Base-by-base conservation (phyloP, 164 flowering plant genomes). In the Aristolochia fimbriata region DNA sequence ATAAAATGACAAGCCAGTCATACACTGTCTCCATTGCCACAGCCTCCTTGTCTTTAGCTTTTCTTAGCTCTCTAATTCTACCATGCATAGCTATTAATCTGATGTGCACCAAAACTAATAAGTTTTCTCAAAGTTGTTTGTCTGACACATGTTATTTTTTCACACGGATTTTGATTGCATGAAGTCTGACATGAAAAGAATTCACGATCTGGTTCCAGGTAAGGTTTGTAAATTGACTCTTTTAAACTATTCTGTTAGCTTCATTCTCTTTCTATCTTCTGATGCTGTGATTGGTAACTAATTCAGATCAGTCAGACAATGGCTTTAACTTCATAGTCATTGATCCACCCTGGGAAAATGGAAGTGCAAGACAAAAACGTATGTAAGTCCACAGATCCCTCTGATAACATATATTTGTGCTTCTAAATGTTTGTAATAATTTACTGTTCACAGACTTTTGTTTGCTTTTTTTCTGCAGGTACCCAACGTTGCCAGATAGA, bases 301-400 rank as follows among this genome's bases (percentile, higher is more conserved):
- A 12, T 74, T 80, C 81, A 87, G 98, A 63, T 51, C 69, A 73
- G 3, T 52, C 81, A 60, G 83, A 71, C 61, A 25, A 58, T 62
- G 96, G 96, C 33, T 93, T 81, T 79, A 85, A 84, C 71, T 82
- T 93, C 43, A 89, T 93, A 50, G 76, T 90, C 37, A 71, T 90
- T 43, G 97, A 93, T 80, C 98, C 98, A 30, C 98, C 98, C 7
- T 93, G 98, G 98, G 98, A 90, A 71, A 93, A 87, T 69, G 76
- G 81, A 77, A 87, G 94, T 73, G 98, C 93, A 46, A 77, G 55
- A 58, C 96, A 88, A 65, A 93, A 90, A 64, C 76, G 73, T 10
- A 60, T 65, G 98, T 86, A 77, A 37, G 84, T 65, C 16, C 15
- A 30, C 19, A 59, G 53, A 15, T 51, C 49, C 6, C 56, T 49